Percentiles rank a stretch among this genome's conserved stretches.
Conservation (phyloP, 2,329 filamentous ascomycete species). For the Pseudogymnoascus verrucosus region DNA sequence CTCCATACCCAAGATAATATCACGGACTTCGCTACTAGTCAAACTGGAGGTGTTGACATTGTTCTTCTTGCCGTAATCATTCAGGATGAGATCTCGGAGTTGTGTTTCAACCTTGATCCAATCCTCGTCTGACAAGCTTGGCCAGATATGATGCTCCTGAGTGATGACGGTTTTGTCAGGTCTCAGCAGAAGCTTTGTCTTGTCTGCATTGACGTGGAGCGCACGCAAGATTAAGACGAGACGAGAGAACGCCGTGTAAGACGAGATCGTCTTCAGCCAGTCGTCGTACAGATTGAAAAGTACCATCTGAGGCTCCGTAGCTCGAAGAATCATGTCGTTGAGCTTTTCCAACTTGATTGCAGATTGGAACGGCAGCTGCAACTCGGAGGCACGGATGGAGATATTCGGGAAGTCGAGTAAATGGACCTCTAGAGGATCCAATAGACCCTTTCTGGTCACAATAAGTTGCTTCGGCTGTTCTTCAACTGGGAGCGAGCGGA, state of each 20-base stretch:
- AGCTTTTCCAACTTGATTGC: slow-evolving; percentile 99
- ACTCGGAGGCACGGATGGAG: slow-evolving; percentile 91
- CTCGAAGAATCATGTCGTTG: slow-evolving; percentile 96
- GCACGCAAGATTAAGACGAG: slow-evolving; percentile 88
- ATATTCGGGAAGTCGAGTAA: slow-evolving; percentile 98
- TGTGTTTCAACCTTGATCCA: slow-evolving; percentile 99
- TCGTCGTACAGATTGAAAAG: slow-evolving; percentile 98
- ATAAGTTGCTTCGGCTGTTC: slow-evolving; percentile 99
- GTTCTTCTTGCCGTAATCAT: slow-evolving; percentile 99
- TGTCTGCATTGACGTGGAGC: slow-evolving; percentile 94
- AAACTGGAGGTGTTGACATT: slow-evolving; percentile 97
- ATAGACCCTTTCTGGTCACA: slow-evolving; percentile 90
- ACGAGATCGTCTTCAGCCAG: slow-evolving; percentile 97
- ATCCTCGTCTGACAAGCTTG: slow-evolving; percentile 84
- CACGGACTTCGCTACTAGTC: slow-evolving; percentile 92
- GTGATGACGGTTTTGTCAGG: slow-evolving; percentile 98
- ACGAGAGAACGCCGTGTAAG: slow-evolving; percentile 96
- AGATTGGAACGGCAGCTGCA: slow-evolving; percentile 96
- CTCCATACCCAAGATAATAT: slow-evolving; percentile 99
- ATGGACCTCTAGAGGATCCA: slow-evolving; percentile 96
- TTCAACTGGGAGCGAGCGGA: slow-evolving; percentile 89
- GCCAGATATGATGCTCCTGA: slow-evolving; percentile 98
- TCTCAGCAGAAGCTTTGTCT: slow-evolving; percentile 89
- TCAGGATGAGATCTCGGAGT: slow-evolving; percentile 87
- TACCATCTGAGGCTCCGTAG: slow-evolving; percentile 99